Percentiles rank a stretch among this genome's conserved stretches.
Evolutionary conservation across 768 basidiomycete species (phyloP).

Genomic region (Mycena olivaceomarginata): DNA sequence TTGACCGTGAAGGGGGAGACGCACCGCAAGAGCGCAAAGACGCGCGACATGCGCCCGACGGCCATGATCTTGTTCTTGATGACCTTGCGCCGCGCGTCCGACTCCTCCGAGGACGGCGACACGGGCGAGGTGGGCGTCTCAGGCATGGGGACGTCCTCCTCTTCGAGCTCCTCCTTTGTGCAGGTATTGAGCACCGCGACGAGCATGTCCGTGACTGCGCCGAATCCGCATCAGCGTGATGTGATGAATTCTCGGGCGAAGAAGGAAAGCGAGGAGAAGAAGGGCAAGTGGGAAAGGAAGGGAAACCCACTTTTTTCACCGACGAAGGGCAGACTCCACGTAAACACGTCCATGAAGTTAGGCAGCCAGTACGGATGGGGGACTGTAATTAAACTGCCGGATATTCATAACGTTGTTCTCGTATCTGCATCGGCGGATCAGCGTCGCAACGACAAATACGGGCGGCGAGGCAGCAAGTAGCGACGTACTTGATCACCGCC

Average conservation of each 20-base stretch:
- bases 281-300: conserved; percentile 32
- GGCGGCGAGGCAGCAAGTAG: background rate
- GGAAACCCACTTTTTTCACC: conserved; percentile 91
- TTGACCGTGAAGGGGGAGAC: conserved; percentile 47
- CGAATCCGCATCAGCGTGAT: background rate
- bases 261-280: background rate
- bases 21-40: conserved; percentile 96
- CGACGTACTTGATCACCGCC: conserved; percentile 91
- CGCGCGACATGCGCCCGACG: conserved; percentile 97
- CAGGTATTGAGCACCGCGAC: conserved; percentile 97
- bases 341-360: conserved; percentile 99
- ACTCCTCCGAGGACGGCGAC: conserved; percentile 66
- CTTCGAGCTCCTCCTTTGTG: conserved; percentile 96
- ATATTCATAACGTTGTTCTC: conserved; percentile 99
- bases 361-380: conserved; percentile 99
- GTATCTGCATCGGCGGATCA: conserved; percentile 55
- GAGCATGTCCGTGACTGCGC: conserved; percentile 97
- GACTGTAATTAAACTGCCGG: conserved; percentile 96
- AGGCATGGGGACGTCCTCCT: conserved; percentile 67
- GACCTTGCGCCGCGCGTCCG: conserved; percentile 86
- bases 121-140: conserved; percentile 58
- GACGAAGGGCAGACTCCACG: conserved; percentile 98
- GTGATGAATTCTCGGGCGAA: no score
- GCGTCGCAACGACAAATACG: background rate
- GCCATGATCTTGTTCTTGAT: conserved; percentile 99